Base-by-base conservation (phyloP, 2,329 filamentous ascomycete species). In the Ophiostoma ulmi region DNA sequence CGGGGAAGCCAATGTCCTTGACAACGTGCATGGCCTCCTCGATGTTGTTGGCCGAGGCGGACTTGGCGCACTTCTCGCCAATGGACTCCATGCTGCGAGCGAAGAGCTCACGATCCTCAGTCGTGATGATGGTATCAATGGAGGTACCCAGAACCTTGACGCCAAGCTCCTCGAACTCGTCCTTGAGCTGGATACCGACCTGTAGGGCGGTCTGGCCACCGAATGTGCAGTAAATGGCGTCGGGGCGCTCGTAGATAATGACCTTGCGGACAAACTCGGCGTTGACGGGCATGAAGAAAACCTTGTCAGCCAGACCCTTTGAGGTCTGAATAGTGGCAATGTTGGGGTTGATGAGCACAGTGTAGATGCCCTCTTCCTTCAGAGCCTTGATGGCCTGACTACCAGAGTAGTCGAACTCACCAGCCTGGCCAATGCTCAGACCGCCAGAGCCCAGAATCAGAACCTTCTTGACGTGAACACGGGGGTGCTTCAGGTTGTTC, bases 251-350 rank as follows among this genome's bases (percentile, higher is more conserved):
- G 77, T 97, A 91, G 78, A 93, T 86, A 78, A 99, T 98, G 78
- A 99, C 94, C 82, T 98, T 98, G 78, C 94, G 92, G 63, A 99
- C 95, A 75, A 97, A 98, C 70, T 98, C 94, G 72, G 94, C 91
- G 73, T 94, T 98, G 78, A 99, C 95, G 0, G 95, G 95, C 63
- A 98, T 85, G 85, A 98, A 99, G 83, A 98, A 99, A 69, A 99
- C 95, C 84, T 98, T 98, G 81, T 99, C 95, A 17, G 95, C 95
- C 69, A 99, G 84, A 74, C 95, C 95, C 83, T 97, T 97, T 69
- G 95, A 98, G 5, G 95, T 99, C 80, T 99, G 95, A 73, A 98
- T 98, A 0, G 95, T 99, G 75, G 95, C 95, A 79, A 99, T 98
- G 79, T 99, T 99, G 71, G 95, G 95, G 83, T 99, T 99, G 86